Evolutionary conservation across 331 rosid species (phyloP).

Genomic region (Prunus yedoensis): DNA sequence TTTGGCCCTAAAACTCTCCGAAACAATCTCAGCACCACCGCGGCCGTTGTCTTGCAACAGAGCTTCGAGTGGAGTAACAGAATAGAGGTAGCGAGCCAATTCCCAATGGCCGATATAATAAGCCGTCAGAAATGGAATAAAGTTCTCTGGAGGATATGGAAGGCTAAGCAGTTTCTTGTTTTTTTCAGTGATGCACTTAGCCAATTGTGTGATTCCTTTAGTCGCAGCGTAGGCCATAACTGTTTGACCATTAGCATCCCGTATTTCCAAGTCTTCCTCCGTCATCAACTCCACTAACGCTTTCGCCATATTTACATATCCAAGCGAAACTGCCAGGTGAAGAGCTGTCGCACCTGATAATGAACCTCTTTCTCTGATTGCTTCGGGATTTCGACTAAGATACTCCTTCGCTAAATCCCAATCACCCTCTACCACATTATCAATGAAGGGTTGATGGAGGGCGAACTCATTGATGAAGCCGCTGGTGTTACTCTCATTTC

Average conservation of each 20-base stretch:
- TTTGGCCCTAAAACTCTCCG: not conserved
- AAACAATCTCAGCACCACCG: not conserved
- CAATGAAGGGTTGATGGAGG: not conserved
- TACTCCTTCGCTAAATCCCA: not conserved
- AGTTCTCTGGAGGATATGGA: not conserved
- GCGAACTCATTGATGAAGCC: not conserved
- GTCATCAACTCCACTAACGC: not conserved
- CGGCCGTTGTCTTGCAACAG: not conserved
- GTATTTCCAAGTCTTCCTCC: not conserved
- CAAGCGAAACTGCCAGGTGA: not conserved
- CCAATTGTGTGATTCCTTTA: not conserved
- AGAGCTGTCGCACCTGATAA: not conserved
- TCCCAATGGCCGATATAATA: too few relatives aligned
- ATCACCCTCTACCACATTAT: not conserved
- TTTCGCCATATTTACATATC: not conserved
- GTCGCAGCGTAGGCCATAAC: not conserved
- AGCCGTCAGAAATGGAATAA: not conserved
- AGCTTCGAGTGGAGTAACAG: not conserved
- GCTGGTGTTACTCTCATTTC: not conserved
- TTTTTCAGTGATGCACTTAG: not conserved
- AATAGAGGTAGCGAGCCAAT: slow-evolving; percentile 2
- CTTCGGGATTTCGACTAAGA: not conserved
- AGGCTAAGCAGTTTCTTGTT: not conserved
- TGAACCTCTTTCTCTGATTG: not conserved
- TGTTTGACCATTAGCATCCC: not conserved